Base-by-base conservation (phyloP, 345 rosid species). In the Eucalyptus microcorys region DNA sequence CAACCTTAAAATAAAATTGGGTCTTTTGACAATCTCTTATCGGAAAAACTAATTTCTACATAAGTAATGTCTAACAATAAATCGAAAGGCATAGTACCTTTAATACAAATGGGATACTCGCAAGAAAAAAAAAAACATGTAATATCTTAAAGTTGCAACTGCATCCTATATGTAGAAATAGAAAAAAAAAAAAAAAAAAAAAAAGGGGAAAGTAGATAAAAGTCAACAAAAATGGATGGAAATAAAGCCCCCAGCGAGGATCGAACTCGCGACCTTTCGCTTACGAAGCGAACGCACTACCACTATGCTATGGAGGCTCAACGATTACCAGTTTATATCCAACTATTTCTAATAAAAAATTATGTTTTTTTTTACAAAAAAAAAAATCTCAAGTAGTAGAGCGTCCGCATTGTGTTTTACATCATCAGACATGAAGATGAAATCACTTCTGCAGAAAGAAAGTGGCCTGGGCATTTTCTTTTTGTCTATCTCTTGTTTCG, bases 271-370 rank as follows among this genome's bases (percentile, higher is more conserved):
- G 99, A 93, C 98, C 99, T 96, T 96, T 96, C 98, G 97, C 99
- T 97, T 97, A 97, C 98, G 98, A 97, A 96, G 98, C 97, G 98
- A 97, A 97, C 98, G 97, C 99, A 96, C 96, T 96, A 94, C 99
- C 99, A 97, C 99, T 96, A 95, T 97, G 99, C 98, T 96, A 96
- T 95, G 93, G 94, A 95, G 95, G 96, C 96, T 37, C 5, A 3
- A 37, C 45, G 45, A 3, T 5, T 10, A 21, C 0, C 7, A 3
- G 0, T 3, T 40, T 12, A 3, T 10, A 37, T 19, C 47, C 13
- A 37, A 37, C 1, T 1, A 2, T 37, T 17, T 76, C 5, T 76
- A 37, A 37, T 19, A 0, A 9, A 68, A 34, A 68, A 3, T 34
- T 34, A 4, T 5, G 1, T 4, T 7, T 32, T 64, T 68, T 17